Conservation (phyloP, 1,284 basidiomycete genomes). For the Pisolithus thermaeus region DNA sequence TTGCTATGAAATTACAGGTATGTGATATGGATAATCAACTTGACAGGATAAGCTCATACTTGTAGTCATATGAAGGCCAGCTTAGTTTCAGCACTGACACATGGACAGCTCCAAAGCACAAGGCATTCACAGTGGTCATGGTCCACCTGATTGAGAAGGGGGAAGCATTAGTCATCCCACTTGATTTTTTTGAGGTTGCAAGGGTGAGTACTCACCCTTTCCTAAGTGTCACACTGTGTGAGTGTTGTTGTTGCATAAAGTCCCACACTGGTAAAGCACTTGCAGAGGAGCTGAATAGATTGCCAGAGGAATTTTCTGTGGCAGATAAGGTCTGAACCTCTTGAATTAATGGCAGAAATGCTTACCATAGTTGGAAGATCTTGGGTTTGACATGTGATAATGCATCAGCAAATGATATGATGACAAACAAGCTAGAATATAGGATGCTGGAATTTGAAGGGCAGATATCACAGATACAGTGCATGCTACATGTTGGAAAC, state of each 20-base stretch:
- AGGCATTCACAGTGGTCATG: background rate
- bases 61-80: background rate
- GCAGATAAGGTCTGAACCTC: background rate
- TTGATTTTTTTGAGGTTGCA: conserved; percentile 1
- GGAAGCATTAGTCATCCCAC: background rate
- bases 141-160: background rate
- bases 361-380: no score
- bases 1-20: conserved; percentile 2
- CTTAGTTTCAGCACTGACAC: no score
- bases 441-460: background rate
- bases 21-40: no score
- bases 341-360: no score
- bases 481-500: no score
- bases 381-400: no score
- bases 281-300: conserved; percentile 17
- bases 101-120: background rate
- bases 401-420: no score
- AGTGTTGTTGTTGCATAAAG: background rate
- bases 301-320: conserved; percentile 24
- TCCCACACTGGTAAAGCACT: conserved; percentile 23
- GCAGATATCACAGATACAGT: background rate
- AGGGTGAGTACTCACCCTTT: background rate
- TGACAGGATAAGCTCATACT: background rate
- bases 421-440: background rate
- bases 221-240: background rate